Conservation (phyloP, 768 basidiomycete genomes). For the Pisolithus marmoratus region DNA sequence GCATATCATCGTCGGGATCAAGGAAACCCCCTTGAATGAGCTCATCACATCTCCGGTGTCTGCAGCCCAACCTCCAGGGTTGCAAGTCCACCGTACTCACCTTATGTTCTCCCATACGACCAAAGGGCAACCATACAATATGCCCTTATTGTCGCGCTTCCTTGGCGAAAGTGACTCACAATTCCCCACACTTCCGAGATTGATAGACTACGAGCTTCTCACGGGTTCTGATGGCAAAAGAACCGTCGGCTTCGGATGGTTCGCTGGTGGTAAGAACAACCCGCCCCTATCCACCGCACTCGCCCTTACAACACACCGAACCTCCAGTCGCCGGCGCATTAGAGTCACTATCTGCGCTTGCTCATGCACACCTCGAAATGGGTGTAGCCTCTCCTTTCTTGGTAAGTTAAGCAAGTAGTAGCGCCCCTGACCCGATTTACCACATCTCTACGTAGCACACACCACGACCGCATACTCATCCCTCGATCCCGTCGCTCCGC, state of each 20-base stretch:
- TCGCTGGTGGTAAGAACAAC: constrained; percentile 67
- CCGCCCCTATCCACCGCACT: neutral
- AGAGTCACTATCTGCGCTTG: constrained; percentile 74
- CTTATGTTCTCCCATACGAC: constrained; percentile 92
- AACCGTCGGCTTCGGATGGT: constrained; percentile 88
- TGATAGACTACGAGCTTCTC: constrained; percentile 86
- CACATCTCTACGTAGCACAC: constrained; percentile 41
- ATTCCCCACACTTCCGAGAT: constrained; percentile 32
- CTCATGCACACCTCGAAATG: constrained; percentile 69
- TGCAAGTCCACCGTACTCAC: constrained; percentile 53
- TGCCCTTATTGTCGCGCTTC: constrained; percentile 66
- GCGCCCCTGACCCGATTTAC: neutral
- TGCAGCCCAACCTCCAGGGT: constrained; percentile 12
- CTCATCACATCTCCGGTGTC: constrained; percentile 44
- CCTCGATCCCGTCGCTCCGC: constrained; percentile 49
- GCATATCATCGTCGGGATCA: constrained; percentile 82
- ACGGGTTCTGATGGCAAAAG: constrained; percentile 59
- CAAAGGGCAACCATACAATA: constrained; percentile 86
- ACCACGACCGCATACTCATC: constrained; percentile 73
- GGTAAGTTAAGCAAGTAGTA: constrained; percentile 36
- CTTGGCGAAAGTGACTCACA: constrained; percentile 27
- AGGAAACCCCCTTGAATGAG: constrained; percentile 71
- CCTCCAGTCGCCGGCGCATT: constrained; percentile 72
- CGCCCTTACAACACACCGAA: neutral
- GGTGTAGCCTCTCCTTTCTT: constrained; percentile 83